phyloP scores from a whole-genome alignment of 2,329 filamentous ascomycete species.

The Epichloe hybrida region DNA sequence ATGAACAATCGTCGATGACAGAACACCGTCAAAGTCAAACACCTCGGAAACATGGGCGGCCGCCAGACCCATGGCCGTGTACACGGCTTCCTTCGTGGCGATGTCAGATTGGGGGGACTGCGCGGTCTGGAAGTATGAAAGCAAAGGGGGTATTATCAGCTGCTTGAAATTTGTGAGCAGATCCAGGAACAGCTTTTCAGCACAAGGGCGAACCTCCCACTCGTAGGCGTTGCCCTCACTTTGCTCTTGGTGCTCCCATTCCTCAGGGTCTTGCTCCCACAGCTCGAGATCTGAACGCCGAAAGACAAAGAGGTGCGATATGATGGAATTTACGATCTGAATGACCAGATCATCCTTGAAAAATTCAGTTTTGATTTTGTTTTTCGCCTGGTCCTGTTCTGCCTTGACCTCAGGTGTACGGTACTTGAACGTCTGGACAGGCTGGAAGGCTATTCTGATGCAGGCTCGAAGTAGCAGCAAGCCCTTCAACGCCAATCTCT shows the following conservation, averaged over 20 bases:
- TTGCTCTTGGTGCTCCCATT: conserved; percentile 88
- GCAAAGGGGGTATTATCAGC: conserved; percentile 62
- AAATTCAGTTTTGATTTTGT: conserved; percentile 57
- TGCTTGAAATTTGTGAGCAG: conserved; percentile 80
- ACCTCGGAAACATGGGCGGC: conserved; percentile 59
- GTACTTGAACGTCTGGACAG: conserved; percentile 72
- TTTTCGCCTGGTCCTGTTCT: conserved; percentile 58
- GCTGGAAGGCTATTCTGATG: conserved; percentile 72
- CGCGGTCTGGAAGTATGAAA: conserved; percentile 71
- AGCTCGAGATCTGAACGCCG: conserved; percentile 71
- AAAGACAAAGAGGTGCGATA: conserved; percentile 82
- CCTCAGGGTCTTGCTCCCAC: conserved; percentile 90
- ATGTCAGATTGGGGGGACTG: conserved; percentile 54
- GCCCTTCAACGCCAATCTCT: conserved; percentile 72
- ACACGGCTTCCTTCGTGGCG: conserved; percentile 83
- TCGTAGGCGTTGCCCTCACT: conserved; percentile 77
- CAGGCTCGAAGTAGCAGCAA: conserved; percentile 72
- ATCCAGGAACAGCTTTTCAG: conserved; percentile 88
- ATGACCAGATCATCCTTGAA: conserved; percentile 65
- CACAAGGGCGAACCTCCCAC: conserved; percentile 81
- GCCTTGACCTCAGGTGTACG: conserved; percentile 59
- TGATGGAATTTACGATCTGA: conserved; percentile 70
- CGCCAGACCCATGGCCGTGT: conserved; percentile 80
- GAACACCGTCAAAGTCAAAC: conserved; percentile 73
- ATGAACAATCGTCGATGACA: conserved; percentile 59